Conservation (phyloP, 192 early-diverging fungal genomes). For the Glomus cerebriforme region DNA sequence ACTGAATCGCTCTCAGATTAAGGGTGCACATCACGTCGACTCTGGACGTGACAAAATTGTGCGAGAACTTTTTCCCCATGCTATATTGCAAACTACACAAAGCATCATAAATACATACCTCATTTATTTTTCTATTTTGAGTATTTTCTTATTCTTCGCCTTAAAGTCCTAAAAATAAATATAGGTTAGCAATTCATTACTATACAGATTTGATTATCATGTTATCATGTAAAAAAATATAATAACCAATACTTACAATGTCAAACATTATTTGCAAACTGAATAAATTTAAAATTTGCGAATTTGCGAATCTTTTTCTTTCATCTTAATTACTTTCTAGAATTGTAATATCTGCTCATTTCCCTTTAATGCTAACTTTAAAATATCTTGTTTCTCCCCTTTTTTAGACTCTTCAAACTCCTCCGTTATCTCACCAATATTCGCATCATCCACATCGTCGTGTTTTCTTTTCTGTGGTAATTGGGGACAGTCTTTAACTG, state of each 20-base stretch:
- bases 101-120: slow-evolving; percentile 9
- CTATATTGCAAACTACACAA: slow-evolving; percentile 10
- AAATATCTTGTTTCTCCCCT: slow-evolving; percentile 3
- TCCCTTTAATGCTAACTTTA: slow-evolving; percentile 19
- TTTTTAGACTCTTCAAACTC: slow-evolving; percentile 19
- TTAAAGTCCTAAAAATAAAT: slow-evolving; percentile 17
- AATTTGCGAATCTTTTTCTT: slow-evolving; percentile 14
- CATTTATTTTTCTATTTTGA: neutral
- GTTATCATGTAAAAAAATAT: slow-evolving; percentile 20
- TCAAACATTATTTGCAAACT: slow-evolving; percentile 20
- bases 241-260: slow-evolving; percentile 16
- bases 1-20: slow-evolving; percentile 13
- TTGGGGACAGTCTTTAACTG: neutral
- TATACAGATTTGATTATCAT: neutral
- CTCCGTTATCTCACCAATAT: neutral
- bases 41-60: neutral
- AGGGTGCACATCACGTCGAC: slow-evolving; percentile 23
- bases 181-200: neutral
- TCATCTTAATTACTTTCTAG: neutral
- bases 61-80: slow-evolving; percentile 28
- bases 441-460: neutral
- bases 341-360: slow-evolving; percentile 21
- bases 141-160: neutral
- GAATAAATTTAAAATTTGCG: slow-evolving; percentile 22
- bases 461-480: neutral